Evolutionary conservation across 495 filamentous ascomycete genomes (phyloP), one percentile per base, ranked within the genome.

Genomic region (Lichina pygmaea): DNA sequence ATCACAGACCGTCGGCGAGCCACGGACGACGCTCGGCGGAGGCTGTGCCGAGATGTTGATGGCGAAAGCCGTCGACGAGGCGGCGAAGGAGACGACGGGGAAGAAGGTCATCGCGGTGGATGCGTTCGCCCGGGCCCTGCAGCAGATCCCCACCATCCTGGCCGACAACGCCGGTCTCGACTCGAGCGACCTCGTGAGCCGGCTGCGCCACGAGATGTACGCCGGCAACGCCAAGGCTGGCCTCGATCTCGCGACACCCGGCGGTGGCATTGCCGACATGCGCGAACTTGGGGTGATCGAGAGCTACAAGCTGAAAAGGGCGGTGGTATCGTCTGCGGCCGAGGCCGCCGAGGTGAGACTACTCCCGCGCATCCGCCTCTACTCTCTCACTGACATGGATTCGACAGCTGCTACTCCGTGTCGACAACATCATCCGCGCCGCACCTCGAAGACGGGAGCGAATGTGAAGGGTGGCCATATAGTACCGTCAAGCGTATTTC

Each of bases 31-130:
- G 0, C 75, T 97, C 6, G 89, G 89, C 31, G 89, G 89, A 55
- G 89, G 89, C 13, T 94, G 85, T 54, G 86, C 86, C 0, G 89
- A 97, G 71, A 94, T 93, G 86, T 63, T 92, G 47, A 97, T 97
- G 89, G 81, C 86, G 49, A 93, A 93, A 64, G 89, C 89, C 39
- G 89, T 95, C 37, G 91, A 94, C 56, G 77, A 82, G 43, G 86
- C 84, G 13, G 86, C 86, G 7, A 83, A 86, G 44, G 86, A 92
- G 56, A 81, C 91, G 11, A 81, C 85, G 34, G 89, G 89, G 54
- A 97, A 97, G 75, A 91, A 86, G 62, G 84, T 89, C 48, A 69
- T 92, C 49, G 89, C 89, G 7, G 86, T 94, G 16, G 77, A 86
- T 53, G 70, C 82, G 0, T 97, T 94, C 55, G 79, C 86, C 6